Evolutionary conservation across 2,329 filamentous ascomycete species (phyloP).

Genomic region (Fusarium devonianum): DNA sequence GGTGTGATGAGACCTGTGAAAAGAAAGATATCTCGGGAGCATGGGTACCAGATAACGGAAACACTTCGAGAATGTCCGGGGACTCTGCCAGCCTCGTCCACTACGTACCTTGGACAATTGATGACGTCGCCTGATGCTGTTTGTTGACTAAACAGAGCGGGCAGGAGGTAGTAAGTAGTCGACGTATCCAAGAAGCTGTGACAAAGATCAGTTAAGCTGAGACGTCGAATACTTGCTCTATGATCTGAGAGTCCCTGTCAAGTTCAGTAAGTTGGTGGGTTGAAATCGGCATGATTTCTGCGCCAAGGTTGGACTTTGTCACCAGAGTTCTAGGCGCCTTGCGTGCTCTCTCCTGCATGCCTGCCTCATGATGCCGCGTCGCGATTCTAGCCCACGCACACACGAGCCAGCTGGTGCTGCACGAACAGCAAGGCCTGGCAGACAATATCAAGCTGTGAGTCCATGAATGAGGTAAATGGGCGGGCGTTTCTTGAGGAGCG

Average conservation of each 20-base stretch:
- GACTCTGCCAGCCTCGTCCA: not conserved
- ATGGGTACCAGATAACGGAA: conserved; percentile 7
- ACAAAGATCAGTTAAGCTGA: too few species aligned
- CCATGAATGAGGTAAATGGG: conserved; percentile 42
- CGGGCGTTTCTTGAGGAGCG: conserved; percentile 29
- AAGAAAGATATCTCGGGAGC: conserved; percentile 15
- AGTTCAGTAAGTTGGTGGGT: too few species aligned
- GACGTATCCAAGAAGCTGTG: too few species aligned
- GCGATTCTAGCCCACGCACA: conserved; percentile 18
- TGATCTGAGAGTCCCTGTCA: too few species aligned
- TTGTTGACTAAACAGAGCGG: too few species aligned
- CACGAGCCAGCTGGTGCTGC: conserved; percentile 16
- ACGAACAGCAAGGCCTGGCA: conserved; percentile 19
- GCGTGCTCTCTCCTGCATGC: conserved; percentile 6
- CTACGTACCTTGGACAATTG: not conserved
- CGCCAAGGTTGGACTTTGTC: too few species aligned
- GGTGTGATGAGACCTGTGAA: conserved; percentile 32
- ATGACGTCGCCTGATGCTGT: not conserved
- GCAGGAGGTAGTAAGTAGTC: too few species aligned
- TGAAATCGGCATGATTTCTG: too few species aligned
- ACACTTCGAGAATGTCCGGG: not conserved
- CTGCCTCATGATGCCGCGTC: conserved; percentile 20
- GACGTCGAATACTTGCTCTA: too few species aligned
- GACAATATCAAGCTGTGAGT: conserved; percentile 31
- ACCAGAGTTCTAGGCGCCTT: not conserved